Evolutionary conservation across 768 basidiomycete species (phyloP), one percentile per base, ranked within the genome.

Genomic region (Jaapia argillacea): DNA sequence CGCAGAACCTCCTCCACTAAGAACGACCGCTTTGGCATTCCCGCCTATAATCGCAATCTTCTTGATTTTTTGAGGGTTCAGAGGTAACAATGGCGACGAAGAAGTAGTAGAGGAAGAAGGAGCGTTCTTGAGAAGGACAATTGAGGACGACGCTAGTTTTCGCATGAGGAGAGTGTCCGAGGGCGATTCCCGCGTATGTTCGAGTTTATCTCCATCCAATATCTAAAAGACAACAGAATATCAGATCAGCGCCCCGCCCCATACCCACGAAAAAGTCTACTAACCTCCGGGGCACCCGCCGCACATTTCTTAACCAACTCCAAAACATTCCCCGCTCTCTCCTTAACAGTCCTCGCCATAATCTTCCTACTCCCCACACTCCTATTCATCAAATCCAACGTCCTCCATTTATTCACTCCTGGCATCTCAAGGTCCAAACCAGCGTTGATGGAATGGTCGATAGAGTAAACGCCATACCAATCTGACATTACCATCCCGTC

Each of bases 341-440:
- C 72, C 47, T 84, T 82, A 24, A 89, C 58, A 6, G 75, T 77
- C 13, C 75, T 69, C 14, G 68, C 58, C 1, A 73, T 77, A 36
- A 88, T 58, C 60, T 89, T 89, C 16, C 79, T 65, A 1, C 81
- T 69, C 4, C 57, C 52, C 39, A 85, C 70, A 48, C 70, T 74
- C 22, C 81, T 70, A 49, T 74, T 75, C 51, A 85, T 72, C 24
- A 78, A 68, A 46, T 81, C 77, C 14, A 79, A 67, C 0, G 74
- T 75, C 5, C 85, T 71, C 85, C 83, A 85, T 49, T 85, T 84
- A 60, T 80, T 79, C 12, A 63, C 62, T 1, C 85, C 85, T 0
- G 83, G 84, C 82, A 85, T 86, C 57, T 86, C 84, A 26, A 89
- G 71, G 54, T 87, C 81, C 18, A 87, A 64, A 2, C 85, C 85